These are phyloP conservation scores for Eimeria brunetti DNA, from an alignment of 169 alveolate genomes.

Conservation along the genomic window DNA sequence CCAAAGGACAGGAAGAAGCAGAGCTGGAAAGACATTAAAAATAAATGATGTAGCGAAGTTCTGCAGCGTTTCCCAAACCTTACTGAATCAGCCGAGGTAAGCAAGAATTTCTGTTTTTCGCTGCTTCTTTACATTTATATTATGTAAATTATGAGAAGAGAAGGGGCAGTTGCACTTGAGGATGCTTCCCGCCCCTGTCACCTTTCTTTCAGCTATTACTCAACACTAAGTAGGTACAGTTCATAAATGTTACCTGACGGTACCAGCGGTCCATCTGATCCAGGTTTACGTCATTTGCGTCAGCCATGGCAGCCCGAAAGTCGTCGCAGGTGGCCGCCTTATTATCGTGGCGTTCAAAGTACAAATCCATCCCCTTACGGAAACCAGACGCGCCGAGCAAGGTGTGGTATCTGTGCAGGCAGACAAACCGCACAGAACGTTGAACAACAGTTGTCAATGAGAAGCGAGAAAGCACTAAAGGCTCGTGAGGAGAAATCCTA, in stretches of 20 bases:
- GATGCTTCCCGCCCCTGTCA: neutral
- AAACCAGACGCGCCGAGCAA: slow-evolving; percentile 94
- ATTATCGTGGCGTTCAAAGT: slow-evolving; percentile 94
- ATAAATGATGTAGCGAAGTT: neutral
- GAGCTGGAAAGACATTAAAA: neutral
- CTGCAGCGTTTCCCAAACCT: neutral
- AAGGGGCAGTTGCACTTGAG: neutral
- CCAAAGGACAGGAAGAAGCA: neutral
- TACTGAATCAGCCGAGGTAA: neutral
- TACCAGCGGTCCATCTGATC: slow-evolving; percentile 95
- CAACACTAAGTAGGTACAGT: neutral
- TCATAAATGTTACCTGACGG: slow-evolving; percentile 84
- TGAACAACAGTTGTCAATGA: neutral
- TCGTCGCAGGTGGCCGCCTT: slow-evolving; percentile 97
- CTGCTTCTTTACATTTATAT: neutral
- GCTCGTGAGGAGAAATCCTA: neutral
- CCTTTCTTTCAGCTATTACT: neutral
- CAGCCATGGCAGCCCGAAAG: slow-evolving; percentile 95
- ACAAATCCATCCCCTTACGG: slow-evolving; percentile 94
- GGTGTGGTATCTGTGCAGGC: slow-evolving; percentile 83
- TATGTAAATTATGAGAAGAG: neutral
- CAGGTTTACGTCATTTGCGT: slow-evolving; percentile 88
- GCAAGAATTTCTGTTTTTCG: neutral
- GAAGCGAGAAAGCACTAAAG: neutral
- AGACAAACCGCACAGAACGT: neutral